Base-by-base conservation (phyloP, 192 early-diverging fungal genomes). In the Podila epigama region DNA sequence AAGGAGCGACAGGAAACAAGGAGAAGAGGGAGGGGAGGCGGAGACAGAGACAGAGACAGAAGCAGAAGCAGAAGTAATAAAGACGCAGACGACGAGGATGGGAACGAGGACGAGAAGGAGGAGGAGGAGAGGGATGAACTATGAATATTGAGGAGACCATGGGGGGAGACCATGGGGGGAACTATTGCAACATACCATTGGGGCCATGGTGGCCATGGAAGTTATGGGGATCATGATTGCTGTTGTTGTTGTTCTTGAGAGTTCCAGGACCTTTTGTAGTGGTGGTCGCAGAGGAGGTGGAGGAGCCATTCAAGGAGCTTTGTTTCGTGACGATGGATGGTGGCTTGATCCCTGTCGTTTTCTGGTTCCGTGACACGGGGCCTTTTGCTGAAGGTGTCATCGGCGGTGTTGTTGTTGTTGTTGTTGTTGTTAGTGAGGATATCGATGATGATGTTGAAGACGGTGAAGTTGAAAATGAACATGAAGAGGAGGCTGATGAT, bases 261-360 rank as follows among this genome's bases (percentile, higher is more conserved):
- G 51, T 53, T 13, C 20, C 1, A 35, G 35, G 39, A 36, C 13
- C 40, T 29, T 44, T 44, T 7, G 25, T 22, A 20, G 25, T 32
- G 22, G 20, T 12, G 41, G 35, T 63, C 28, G 51, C 34, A 10
- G 53, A 37, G 32, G 51, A 25, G 22, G 58, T n/a, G 57, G 11
- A 40, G 25, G 13, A 15, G 20, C 48, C 33, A 13, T 53, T 60
- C 3, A 25, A 18, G 22, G 56, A 50, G 37, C 29, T 64, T 33
- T 61, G 70, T 39, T 60, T 64, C 29, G 72, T 75, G 7, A 75
- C 65, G 27, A 75, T 75, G 12, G 59, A 75, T 9, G 72, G 72
- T 16, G 72, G 72, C 51, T 75, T 75, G 29, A 68, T 75, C 3
- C 59, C 60, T 2, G 52, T 34, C 5, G 64, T 18, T 51, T 75